phyloP scores from a whole-genome alignment of 2,329 filamentous ascomycete species.

The Lecanicillium sp. region DNA sequence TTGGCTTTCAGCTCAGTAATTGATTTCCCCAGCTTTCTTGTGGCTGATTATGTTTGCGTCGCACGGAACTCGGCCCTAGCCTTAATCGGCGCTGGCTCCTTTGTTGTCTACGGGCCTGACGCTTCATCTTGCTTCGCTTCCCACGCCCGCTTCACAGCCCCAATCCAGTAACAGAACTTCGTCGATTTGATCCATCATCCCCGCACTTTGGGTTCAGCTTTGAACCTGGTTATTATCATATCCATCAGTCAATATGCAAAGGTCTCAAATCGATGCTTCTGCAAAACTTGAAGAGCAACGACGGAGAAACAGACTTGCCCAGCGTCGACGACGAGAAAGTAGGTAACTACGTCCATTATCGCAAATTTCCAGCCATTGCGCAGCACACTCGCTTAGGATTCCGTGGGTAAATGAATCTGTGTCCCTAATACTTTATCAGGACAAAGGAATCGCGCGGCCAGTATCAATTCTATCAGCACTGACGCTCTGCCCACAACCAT shows the following conservation, averaged over 20 bases:
- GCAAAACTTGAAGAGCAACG: conserved; percentile 10
- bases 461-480: not conserved
- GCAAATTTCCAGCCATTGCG: not conserved
- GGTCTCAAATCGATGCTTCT: not conserved
- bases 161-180: too few relatives aligned
- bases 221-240: not conserved
- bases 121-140: too few relatives aligned
- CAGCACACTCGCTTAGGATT: not conserved
- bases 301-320: conserved; percentile 7
- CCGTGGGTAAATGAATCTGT: too few relatives aligned
- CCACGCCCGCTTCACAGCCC: too few relatives aligned
- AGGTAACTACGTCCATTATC: not conserved
- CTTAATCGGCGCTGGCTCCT: too few relatives aligned
- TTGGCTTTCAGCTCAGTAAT: too few relatives aligned
- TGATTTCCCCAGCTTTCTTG: too few relatives aligned
- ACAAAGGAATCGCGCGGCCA: conserved; percentile 5
- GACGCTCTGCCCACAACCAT: not conserved
- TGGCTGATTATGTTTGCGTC: too few relatives aligned
- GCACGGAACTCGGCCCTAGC: too few relatives aligned
- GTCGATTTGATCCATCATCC: too few relatives aligned
- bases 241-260: conserved; percentile 2
- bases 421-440: too few relatives aligned
- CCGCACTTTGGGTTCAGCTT: not conserved
- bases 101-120: too few relatives aligned
- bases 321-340: conserved; percentile 9